These are phyloP conservation scores for Funneliformis caledonium DNA, from an alignment of 371 early-diverging fungal genomes.

Conservation along the genomic window DNA sequence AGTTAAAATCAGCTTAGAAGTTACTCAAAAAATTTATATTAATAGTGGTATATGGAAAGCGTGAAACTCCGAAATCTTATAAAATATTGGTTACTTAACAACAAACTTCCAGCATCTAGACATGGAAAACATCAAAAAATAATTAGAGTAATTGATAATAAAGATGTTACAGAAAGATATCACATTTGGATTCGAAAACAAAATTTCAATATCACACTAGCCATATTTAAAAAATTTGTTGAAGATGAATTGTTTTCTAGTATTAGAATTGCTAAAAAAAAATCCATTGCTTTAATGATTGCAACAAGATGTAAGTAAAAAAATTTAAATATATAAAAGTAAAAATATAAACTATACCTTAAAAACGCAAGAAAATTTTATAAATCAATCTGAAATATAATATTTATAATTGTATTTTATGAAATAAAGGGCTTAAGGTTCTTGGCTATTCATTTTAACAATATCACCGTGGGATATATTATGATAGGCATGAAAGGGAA, in stretches of 20 bases:
- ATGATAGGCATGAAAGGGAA: constrained; percentile 38
- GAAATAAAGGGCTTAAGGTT: background rate
- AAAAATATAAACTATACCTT: too few species aligned
- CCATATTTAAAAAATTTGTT: too few species aligned
- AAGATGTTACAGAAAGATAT: constrained; percentile 16
- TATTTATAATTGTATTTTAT: background rate
- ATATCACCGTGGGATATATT: constrained; percentile 23
- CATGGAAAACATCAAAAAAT: too few species aligned
- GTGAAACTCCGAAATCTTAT: background rate
- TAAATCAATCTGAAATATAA: background rate
- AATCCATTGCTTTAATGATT: background rate
- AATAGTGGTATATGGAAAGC: background rate
- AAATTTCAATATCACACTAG: too few species aligned
- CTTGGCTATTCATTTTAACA: constrained; percentile 16
- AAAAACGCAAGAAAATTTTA: background rate
- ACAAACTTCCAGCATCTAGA: background rate
- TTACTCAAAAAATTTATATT: background rate
- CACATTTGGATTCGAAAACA: background rate
- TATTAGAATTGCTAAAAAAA: too few species aligned
- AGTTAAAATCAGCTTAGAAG: background rate
- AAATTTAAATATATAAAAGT: background rate
- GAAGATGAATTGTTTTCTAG: too few species aligned
- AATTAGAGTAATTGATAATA: background rate
- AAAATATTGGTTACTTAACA: background rate
- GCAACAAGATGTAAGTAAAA: background rate